Conservation (phyloP, 140 eudicot species). For the Erigeron philadelphicus region DNA sequence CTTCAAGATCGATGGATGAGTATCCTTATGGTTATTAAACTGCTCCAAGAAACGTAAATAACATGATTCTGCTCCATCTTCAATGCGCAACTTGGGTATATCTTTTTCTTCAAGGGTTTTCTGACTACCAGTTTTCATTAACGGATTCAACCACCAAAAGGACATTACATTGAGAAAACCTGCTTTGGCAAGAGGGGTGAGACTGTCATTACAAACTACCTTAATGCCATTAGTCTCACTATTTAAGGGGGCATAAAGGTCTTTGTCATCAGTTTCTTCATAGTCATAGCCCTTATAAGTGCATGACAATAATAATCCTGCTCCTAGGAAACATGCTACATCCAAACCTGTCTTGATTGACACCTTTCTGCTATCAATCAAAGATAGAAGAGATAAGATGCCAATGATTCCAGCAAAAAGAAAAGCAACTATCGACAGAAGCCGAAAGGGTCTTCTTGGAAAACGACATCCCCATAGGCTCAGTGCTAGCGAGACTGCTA, state of each 20-base stretch:
- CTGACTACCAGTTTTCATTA: constrained; percentile 68
- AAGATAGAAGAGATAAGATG: constrained; percentile 40
- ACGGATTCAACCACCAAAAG: constrained; percentile 88
- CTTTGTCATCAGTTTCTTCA: constrained; percentile 38
- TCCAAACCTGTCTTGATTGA: constrained; percentile 56
- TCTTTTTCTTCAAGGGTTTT: constrained; percentile 77
- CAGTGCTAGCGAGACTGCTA: constrained; percentile 46
- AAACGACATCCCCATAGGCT: constrained; percentile 60
- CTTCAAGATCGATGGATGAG: constrained; percentile 59
- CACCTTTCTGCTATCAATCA: constrained; percentile 30
- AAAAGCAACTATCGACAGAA: constrained; percentile 54
- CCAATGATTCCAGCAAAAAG: constrained; percentile 42
- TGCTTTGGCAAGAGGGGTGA: constrained; percentile 70
- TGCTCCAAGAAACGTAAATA: constrained; percentile 44
- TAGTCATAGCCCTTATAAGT: constrained; percentile 50
- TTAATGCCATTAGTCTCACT: constrained; percentile 36
- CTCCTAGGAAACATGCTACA: constrained; percentile 53
- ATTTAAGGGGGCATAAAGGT: constrained; percentile 49
- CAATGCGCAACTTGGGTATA: constrained; percentile 62
- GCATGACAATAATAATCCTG: constrained; percentile 56
- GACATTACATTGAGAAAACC: constrained; percentile 58
- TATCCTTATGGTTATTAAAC: constrained; percentile 37
- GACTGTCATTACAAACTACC: constrained; percentile 26
- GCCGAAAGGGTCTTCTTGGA: constrained; percentile 41
- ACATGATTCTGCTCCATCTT: constrained; percentile 76